phyloP scores from a whole-genome alignment of 192 early-diverging fungal species.

The Physocladia obscura region DNA sequence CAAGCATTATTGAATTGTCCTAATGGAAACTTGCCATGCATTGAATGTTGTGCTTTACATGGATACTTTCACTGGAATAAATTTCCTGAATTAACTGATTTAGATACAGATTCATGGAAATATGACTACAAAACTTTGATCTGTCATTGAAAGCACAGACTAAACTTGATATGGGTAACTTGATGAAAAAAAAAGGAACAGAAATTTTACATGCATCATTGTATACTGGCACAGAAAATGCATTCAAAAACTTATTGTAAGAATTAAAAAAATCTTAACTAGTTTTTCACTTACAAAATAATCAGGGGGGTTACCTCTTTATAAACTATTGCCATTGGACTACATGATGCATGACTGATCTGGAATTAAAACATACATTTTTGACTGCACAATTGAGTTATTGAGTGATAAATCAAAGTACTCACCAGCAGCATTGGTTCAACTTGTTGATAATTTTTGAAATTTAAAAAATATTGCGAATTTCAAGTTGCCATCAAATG shows the following conservation, averaged over 20 bases:
- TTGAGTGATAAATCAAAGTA: no score
- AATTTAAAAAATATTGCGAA: no score
- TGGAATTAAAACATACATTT: slow-evolving; percentile 3
- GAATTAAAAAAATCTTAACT: neutral
- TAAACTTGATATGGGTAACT: neutral
- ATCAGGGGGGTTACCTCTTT: neutral
- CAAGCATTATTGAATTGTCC: neutral
- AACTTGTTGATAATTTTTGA: no score
- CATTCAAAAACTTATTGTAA: neutral
- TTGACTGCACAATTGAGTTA: neutral
- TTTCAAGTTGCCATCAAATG: neutral
- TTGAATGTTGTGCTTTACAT: neutral
- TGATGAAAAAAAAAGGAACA: neutral
- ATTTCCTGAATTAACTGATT: no score
- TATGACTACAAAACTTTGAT: no score
- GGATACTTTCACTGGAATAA: neutral
- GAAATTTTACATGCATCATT: neutral
- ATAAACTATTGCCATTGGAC: neutral
- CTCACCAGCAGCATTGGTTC: no score
- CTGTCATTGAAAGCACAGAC: neutral
- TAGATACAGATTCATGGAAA: no score
- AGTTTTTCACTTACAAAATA: neutral
- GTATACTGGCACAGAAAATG: neutral
- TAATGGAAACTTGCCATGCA: neutral
- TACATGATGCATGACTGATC: neutral